Conservation (phyloP, 176 grass and related monocot species). For the Triticum turgidum region DNA sequence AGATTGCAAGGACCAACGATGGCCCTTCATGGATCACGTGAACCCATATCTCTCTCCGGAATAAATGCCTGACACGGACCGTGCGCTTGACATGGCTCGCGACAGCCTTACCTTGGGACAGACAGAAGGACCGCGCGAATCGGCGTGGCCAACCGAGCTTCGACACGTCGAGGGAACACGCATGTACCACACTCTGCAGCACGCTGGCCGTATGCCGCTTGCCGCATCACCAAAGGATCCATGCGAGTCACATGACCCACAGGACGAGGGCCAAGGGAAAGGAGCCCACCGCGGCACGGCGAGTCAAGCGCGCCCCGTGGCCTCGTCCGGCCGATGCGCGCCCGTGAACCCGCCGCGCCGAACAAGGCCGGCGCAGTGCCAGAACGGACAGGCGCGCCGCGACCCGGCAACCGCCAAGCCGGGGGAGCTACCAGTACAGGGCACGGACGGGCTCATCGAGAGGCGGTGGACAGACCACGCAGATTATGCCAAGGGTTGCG, state of each 20-base stretch:
- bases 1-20: not conserved
- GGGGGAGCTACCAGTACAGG: not conserved
- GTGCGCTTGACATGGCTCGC: not conserved
- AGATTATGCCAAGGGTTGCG: not conserved
- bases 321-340: not conserved
- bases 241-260: not conserved
- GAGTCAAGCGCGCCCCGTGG: slow-evolving; percentile 40
- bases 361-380: slow-evolving; percentile 5
- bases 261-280: not conserved
- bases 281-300: not conserved
- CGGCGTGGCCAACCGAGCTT: not conserved
- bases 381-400: not conserved
- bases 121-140: slow-evolving; percentile 2
- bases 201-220: not conserved
- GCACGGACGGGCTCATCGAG: not conserved
- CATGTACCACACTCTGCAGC: not conserved
- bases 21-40: not conserved
- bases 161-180: not conserved
- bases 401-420: slow-evolving; percentile 33
- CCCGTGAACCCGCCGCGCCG: slow-evolving; percentile 41
- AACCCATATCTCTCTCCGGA: not conserved
- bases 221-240: not conserved
- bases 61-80: not conserved
- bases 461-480: not conserved
- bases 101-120: not conserved